Evolutionary conservation across 2,329 filamentous ascomycete genomes (phyloP).

Genomic region (Colletotrichum spaethianum): DNA sequence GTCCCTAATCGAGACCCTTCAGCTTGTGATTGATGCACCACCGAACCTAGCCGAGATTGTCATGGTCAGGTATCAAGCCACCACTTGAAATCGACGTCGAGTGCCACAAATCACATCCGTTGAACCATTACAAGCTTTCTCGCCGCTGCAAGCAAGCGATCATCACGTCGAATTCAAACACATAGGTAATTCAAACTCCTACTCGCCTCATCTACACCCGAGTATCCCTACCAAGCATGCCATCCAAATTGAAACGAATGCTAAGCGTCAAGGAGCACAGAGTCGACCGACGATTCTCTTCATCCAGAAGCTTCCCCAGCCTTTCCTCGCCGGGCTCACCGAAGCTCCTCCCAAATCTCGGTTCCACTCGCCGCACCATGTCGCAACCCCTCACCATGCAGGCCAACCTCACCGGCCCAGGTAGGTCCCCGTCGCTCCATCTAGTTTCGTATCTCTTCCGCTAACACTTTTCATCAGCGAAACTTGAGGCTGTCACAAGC

Average conservation of each 20-base stretch:
- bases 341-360: neutral
- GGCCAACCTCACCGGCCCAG: constrained; percentile 33
- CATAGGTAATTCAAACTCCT: constrained; percentile 14
- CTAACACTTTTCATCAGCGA: constrained; percentile 61
- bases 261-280: constrained; percentile 25
- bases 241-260: constrained; percentile 26
- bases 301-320: constrained; percentile 5
- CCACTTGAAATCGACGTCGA: constrained; percentile 25
- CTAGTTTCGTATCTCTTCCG: neutral
- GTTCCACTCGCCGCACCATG: constrained; percentile 24
- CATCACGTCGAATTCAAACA: neutral
- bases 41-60: constrained; percentile 10
- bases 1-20: neutral
- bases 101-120: constrained; percentile 25
- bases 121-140: constrained; percentile 5
- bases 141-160: neutral
- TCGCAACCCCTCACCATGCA: constrained; percentile 29
- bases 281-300: neutral
- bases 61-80: constrained; percentile 30
- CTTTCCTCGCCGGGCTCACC: neutral
- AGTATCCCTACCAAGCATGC: constrained; percentile 7
- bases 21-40: constrained; percentile 7
- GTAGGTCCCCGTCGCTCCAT: constrained; percentile 3
- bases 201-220: neutral
- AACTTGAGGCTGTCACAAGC: constrained; percentile 76